Evolutionary conservation across 306 rosid genomes (phyloP).

Genomic region (Malus sylvestris): DNA sequence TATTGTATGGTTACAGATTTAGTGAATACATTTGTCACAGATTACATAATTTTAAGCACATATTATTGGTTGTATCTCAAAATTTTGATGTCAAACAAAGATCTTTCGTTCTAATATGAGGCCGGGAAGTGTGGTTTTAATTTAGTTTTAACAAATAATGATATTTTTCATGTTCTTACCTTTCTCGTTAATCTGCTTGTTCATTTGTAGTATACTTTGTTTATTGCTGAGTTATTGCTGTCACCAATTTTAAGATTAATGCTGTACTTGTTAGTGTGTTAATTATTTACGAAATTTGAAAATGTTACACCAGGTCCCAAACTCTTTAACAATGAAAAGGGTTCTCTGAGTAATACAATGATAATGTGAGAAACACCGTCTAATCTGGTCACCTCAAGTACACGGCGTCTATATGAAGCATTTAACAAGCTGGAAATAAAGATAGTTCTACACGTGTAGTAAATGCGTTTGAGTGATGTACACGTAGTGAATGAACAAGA

Average conservation of each 20-base stretch:
- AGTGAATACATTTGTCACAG: background rate
- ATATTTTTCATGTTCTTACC: background rate
- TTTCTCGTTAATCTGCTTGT: background rate
- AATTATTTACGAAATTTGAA: background rate
- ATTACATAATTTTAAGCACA: background rate
- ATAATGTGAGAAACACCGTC: background rate
- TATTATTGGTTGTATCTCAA: background rate
- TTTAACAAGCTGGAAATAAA: background rate
- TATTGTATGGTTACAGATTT: background rate
- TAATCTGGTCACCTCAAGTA: background rate
- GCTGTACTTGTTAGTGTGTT: background rate
- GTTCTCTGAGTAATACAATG: background rate
- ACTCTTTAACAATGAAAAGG: background rate
- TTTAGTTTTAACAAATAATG: background rate
- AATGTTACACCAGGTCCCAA: background rate
- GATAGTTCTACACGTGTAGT: background rate
- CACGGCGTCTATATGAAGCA: background rate
- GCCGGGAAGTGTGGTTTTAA: background rate
- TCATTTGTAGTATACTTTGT: background rate
- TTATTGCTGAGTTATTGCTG: background rate
- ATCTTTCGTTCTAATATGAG: background rate
- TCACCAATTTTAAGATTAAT: background rate
- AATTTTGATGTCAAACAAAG: background rate
- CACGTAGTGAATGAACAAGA: background rate
- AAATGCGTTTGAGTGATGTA: slow-evolving; percentile 1